Conservation (phyloP, 495 filamentous ascomycete species). For the Oleoguttula mirabilis region DNA sequence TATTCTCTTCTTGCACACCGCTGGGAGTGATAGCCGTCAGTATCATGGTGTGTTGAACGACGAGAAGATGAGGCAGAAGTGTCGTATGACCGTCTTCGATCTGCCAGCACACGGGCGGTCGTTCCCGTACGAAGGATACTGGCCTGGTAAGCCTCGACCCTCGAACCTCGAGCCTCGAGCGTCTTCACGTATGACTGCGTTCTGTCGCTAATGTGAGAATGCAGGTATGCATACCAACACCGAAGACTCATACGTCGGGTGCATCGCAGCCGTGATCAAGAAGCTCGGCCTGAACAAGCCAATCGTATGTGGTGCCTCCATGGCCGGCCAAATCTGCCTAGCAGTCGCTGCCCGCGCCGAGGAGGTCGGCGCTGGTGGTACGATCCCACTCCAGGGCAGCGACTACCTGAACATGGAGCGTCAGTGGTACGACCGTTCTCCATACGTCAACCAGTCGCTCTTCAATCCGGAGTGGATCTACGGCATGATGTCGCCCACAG, state of each 20-base stretch:
- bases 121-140: constrained; percentile 27
- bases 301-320: constrained; percentile 33
- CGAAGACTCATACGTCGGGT: constrained; percentile 32
- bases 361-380: constrained; percentile 32
- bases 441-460: constrained; percentile 23
- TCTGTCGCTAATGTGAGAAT: no score
- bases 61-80: constrained; percentile 26
- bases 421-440: constrained; percentile 23
- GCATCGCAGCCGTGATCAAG: constrained; percentile 30
- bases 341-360: constrained; percentile 30
- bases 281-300: constrained; percentile 28
- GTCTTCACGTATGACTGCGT: no score
- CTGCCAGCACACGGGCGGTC: constrained; percentile 31
- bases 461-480: constrained; percentile 36
- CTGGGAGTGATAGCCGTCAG: constrained; percentile 30
- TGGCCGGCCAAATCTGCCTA: constrained; percentile 35
- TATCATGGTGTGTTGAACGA: constrained; percentile 35
- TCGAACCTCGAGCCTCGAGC: neutral
- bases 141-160: constrained; percentile 22
- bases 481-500: constrained; percentile 32
- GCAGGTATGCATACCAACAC: constrained; percentile 30
- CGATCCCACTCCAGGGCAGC: constrained; percentile 30
- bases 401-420: constrained; percentile 23
- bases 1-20: constrained; percentile 33
- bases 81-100: constrained; percentile 32